Conservation (phyloP, 2,329 filamentous ascomycete genomes). For the Achaetomium macrosporum region DNA sequence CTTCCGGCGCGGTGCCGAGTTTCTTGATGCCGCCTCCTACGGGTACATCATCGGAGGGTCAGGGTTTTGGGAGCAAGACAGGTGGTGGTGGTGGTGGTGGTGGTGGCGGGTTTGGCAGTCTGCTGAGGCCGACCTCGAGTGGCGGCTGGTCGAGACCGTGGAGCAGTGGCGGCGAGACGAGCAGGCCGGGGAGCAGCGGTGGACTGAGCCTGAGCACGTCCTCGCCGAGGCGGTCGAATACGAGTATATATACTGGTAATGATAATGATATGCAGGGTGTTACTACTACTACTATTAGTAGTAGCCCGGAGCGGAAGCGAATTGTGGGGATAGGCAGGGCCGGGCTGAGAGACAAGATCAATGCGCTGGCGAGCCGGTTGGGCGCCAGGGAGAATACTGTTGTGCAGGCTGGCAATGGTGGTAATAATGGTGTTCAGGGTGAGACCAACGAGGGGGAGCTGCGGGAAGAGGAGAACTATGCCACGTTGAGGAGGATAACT, state of each 20-base stretch:
- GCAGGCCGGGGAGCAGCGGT: conserved; percentile 18
- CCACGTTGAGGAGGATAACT: conserved; percentile 13
- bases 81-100: conserved; percentile 17
- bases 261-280: too few species aligned
- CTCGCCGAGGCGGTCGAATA: background rate
- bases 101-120: conserved; percentile 11
- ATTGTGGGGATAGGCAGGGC: conserved; percentile 25
- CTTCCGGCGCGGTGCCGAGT: conserved; percentile 24
- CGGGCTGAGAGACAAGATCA: conserved; percentile 35
- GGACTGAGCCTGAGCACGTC: conserved; percentile 1
- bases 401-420: conserved; percentile 21
- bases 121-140: conserved; percentile 22
- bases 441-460: conserved; percentile 21
- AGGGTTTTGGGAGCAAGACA: conserved; percentile 19
- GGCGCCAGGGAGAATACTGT: conserved; percentile 24
- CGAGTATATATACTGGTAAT: too few species aligned
- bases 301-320: conserved; percentile 24
- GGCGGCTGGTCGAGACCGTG: conserved; percentile 22
- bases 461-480: conserved; percentile 18
- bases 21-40: conserved; percentile 31
- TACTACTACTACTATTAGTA: background rate
- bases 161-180: background rate
- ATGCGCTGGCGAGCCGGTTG: conserved; percentile 26
- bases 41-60: conserved; percentile 12
- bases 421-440: conserved; percentile 5